Base-by-base conservation (phyloP, 2,329 filamentous ascomycete genomes). In the Botrytis galanthina region DNA sequence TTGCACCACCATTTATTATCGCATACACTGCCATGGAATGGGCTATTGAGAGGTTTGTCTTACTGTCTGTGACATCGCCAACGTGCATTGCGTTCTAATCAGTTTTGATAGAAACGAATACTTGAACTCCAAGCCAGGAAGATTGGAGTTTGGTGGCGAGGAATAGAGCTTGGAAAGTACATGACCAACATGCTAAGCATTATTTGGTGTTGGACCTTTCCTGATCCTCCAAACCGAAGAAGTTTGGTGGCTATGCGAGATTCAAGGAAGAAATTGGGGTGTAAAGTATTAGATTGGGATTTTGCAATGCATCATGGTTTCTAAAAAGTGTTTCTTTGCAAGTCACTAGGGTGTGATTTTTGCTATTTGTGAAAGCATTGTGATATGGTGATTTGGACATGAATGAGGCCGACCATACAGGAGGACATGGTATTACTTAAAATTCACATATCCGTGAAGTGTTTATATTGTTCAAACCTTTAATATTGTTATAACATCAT, bases 11-110 rank as follows among this genome's bases (percentile, higher is more conserved):
- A 57, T 85, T 97, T 79, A 80, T 96, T 77, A 83, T 87, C 78
- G 94, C 89, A 78, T 99, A 98, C 86, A 90, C 91, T 82, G 82
- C 90, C 78, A 93, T 98, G 91, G 85, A 92, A 82, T 99, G 96
- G 96, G 95, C 96, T 78, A 91, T 89, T 81, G 91, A 97, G 85
- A 90, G 91, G 96, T 98, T 89, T 80, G 90, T 85, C 48, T 46
- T n/a, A 37, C 14, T 54, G 22, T 42, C 18, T 22, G n/a, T 8
- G 20, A 42, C 67, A 35, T 57, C n/a, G n/a, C 51, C 37, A 66
- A 20, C 10, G 46, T 39, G 4, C 22, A 51, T 29, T 66, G 12
- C 35, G 8, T 57, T 64, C 70, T 71, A 66, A 71, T 48, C 20
- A 57, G 37, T 14, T 39, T 35, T 39, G 9, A 18, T 67, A 94